Evolutionary conservation across 2,329 filamentous ascomycete species (phyloP), one percentile per base, ranked within the genome.

Genomic region (Fusarium brevicatenulatum): DNA sequence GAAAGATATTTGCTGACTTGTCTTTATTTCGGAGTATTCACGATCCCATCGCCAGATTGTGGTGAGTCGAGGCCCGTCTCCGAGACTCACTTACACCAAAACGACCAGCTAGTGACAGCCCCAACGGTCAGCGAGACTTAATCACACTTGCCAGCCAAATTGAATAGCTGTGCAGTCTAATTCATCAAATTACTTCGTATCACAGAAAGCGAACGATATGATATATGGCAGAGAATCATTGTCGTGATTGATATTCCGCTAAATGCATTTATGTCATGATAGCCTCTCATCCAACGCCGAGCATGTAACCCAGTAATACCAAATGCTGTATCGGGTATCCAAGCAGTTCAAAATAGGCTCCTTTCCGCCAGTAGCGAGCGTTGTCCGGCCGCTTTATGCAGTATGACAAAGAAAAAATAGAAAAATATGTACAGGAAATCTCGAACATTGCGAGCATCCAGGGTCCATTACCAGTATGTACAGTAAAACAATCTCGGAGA

Each of bases 311-410:
- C 73, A 69, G 58, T 60, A 63, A 65, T 77, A 71, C 75, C 74
- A 75, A 75, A 74, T 77, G 68, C 72, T 77, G 70, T 72, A 75
- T 76, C 73, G 79, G 78, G 79, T 81, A 82, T 82, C 77, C 78
- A 78, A 78, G 73, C 70, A 73, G 73, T 72, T 70, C 66, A 68
- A 73, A 75, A 68, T 56, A 71, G 54, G 72, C 66, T 75, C 61
- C 66, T 61, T 49, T 58, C 71, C 61, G 39, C 57, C 60, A 58
- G 59, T 59, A 75, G 69, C 74, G 68, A 76, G 73, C 76, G 72
- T 75, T 75, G 66, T 72, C 75, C 76, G 67, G 72, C 70, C 73
- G 59, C 75, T 72, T 66, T 69, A 75, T 77, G 71, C 76, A 72
- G 71, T 70, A 50, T 66, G 46, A 68, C 53, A 70, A 70, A 70